phyloP scores from a whole-genome alignment of 371 early-diverging fungal genomes.

The Mortierella sp. region DNA sequence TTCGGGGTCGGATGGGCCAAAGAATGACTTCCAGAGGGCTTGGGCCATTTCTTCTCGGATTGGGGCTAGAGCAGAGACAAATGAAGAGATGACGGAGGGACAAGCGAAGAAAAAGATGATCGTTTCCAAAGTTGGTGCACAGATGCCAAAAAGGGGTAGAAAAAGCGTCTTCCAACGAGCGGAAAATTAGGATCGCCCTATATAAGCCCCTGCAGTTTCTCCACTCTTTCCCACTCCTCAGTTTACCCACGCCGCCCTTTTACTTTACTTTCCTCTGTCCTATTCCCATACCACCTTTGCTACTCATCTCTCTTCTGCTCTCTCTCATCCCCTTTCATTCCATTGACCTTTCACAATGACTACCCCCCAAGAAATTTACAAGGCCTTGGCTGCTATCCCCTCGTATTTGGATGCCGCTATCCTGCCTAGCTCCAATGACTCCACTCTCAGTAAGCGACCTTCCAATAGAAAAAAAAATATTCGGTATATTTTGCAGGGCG shows the following conservation, averaged over 20 bases:
- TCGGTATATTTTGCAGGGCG: too few species aligned
- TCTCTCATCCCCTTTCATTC: neutral
- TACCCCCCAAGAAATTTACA: constrained; percentile 51
- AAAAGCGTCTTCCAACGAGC: neutral
- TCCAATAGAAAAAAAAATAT: too few species aligned
- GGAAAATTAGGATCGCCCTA: neutral
- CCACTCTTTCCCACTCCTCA: neutral
- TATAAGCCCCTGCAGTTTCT: neutral
- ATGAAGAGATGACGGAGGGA: neutral
- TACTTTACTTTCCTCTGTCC: neutral
- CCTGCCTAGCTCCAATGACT: constrained; percentile 38
- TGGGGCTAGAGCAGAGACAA: too few species aligned
- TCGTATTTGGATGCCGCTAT: constrained; percentile 53
- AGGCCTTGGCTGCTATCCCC: constrained; percentile 49
- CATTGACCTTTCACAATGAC: constrained; percentile 16
- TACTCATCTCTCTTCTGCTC: neutral
- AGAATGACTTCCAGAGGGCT: constrained; percentile 39
- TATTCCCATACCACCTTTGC: neutral
- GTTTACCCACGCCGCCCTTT: neutral
- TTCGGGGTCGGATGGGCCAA: constrained; percentile 26
- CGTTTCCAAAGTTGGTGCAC: constrained; percentile 19
- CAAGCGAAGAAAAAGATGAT: neutral
- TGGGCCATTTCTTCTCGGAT: constrained; percentile 15
- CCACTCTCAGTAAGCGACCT: constrained; percentile 29
- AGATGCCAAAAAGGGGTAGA: neutral